These are phyloP conservation scores for Cadophora malorum DNA, from an alignment of 2,329 filamentous ascomycete genomes.

Conservation along the genomic window DNA sequence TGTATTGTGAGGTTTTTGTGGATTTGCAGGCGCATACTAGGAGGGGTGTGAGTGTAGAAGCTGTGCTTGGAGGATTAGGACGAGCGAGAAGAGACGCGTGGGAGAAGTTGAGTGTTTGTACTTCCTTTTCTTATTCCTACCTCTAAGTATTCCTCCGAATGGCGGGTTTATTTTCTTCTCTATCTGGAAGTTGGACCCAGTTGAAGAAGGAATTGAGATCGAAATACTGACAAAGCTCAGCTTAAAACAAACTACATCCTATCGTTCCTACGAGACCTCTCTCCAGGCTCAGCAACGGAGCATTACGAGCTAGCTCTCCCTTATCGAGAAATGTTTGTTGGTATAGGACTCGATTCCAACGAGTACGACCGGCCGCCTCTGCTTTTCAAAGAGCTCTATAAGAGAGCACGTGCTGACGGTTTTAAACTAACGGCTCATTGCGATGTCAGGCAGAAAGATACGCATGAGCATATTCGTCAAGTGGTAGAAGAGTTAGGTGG, in stretches of 20 bases:
- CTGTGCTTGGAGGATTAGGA: slow-evolving; percentile 67
- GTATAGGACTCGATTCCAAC: slow-evolving; percentile 70
- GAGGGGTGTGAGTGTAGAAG: slow-evolving; percentile 65
- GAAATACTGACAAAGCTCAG: slow-evolving; percentile 18
- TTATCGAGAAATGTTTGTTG: slow-evolving; percentile 49
- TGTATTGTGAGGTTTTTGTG: slow-evolving; percentile 79
- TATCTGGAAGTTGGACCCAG: too few relatives aligned
- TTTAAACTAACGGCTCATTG: slow-evolving; percentile 72
- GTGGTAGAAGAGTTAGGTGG: slow-evolving; percentile 57
- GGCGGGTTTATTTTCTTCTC: background rate
- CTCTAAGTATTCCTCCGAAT: background rate
- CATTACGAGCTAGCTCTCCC: slow-evolving; percentile 50
- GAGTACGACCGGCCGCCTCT: slow-evolving; percentile 60
- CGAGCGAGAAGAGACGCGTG: slow-evolving; percentile 64
- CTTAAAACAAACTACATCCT: slow-evolving; percentile 64
- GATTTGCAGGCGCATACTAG: slow-evolving; percentile 75
- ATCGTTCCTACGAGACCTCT: slow-evolving; percentile 74
- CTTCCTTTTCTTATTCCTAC: background rate
- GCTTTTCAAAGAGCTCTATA: slow-evolving; percentile 66
- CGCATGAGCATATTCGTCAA: slow-evolving; percentile 64
- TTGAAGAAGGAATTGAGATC: too few relatives aligned
- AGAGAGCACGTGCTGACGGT: slow-evolving; percentile 56
- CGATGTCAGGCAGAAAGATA: slow-evolving; percentile 69
- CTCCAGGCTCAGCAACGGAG: slow-evolving; percentile 58
- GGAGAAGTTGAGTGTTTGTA: slow-evolving; percentile 62